phyloP scores from a whole-genome alignment of 2,329 filamentous ascomycete genomes.

The Hansfordia pulvinata region DNA sequence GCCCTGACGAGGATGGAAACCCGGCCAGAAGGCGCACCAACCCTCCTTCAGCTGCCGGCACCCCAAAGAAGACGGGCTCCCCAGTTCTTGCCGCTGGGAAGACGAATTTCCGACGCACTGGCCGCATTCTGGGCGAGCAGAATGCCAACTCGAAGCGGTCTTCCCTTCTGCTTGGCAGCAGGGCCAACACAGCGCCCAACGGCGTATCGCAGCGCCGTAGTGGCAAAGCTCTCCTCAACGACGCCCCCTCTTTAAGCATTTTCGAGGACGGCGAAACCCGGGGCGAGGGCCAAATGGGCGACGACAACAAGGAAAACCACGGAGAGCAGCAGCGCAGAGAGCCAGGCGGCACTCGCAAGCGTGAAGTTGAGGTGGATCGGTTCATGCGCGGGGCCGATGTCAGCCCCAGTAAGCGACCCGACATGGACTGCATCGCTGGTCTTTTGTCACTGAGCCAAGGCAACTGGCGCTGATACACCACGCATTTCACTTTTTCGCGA shows the following conservation, averaged over 20 bases:
- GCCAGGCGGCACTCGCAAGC: slow-evolving; percentile 1
- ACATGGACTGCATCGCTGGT: slow-evolving; percentile 83
- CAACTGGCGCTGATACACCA: slow-evolving; percentile 55
- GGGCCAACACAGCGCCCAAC: slow-evolving; percentile 26
- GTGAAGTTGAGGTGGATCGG: slow-evolving; percentile 46
- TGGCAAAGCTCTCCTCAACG: no score
- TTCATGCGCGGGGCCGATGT: slow-evolving; percentile 61
- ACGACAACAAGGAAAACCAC: slow-evolving; percentile 2
- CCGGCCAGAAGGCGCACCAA: slow-evolving; percentile 14
- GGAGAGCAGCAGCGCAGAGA: neutral
- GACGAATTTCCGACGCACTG: slow-evolving; percentile 24
- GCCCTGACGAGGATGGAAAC: slow-evolving; percentile 35
- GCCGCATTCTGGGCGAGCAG: slow-evolving; percentile 26
- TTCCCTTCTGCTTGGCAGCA: slow-evolving; percentile 14
- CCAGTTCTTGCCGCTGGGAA: slow-evolving; percentile 2
- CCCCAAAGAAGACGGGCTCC: slow-evolving; percentile 8
- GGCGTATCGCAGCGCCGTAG: no score
- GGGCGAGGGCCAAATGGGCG: no score
- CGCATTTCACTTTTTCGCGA: neutral
- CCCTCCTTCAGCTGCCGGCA: slow-evolving; percentile 22
- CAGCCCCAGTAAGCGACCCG: slow-evolving; percentile 60
- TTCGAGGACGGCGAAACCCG: slow-evolving; percentile 37
- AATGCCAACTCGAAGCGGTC: slow-evolving; percentile 16
- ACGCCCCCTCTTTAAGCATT: slow-evolving; percentile 28
- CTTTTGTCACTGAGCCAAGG: slow-evolving; percentile 80